Evolutionary conservation across 1,284 basidiomycete genomes (phyloP), one percentile per base, ranked within the genome.

Genomic region (Phellopilus nigrolimitatus): DNA sequence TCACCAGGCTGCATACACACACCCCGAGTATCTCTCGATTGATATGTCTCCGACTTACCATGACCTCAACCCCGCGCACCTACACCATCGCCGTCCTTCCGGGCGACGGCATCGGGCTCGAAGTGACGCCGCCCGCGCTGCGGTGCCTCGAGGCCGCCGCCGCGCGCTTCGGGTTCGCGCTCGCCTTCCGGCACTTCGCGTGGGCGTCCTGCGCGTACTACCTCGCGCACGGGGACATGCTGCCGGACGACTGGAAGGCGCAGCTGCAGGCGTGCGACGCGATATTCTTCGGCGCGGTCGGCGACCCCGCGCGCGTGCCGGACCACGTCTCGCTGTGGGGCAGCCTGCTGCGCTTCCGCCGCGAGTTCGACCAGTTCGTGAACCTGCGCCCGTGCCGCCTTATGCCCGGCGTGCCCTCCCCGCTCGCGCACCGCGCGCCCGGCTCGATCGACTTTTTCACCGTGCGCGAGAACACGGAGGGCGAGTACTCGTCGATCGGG

Each of bases 311-410:
- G 7, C 69, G 63, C 6, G 74, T 77, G 4, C 75, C 75, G 31
- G 76, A 79, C 63, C 76, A 79, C 55, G 71, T 79, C 56, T 75
- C 73, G n/a, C 65, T 80, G 21, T 80, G 76, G 77, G 72, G 73
- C 34, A 71, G 71, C 43, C 64, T 78, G 27, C 66, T 78, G 7
- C 66, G 71, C 43, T 76, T 80, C 64, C 70, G 78, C 37, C 70
- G 75, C 34, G 72, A 71, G 13, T 75, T 80, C 36, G 73, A 80
- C 53, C 77, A 79, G 58, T 80, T 76, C 60, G 75, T 76, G 61
- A 78, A 77, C 55, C 64, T 80, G 8, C 69, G 79, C 17, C 77
- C 76, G 1, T 75, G 71, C 53, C 68, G 72, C 10, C 63, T 79
- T 15, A 67, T 80, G 8, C 68, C 69, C n/a, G 78, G 78, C 2